Conservation (phyloP, 495 filamentous ascomycete genomes). For the Penicillium bovifimosum region DNA sequence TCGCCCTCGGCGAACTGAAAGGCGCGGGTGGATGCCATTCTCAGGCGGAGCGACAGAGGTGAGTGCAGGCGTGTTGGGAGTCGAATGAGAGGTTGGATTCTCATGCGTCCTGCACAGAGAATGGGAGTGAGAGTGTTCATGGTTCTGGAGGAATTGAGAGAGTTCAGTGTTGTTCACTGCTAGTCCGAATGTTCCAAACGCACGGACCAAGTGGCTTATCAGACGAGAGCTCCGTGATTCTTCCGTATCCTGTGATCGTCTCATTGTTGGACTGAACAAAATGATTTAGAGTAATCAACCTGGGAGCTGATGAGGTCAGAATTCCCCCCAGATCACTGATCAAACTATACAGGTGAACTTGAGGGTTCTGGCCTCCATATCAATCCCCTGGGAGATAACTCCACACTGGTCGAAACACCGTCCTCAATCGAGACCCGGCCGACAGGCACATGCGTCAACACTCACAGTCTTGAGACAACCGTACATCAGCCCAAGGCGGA, state of each 20-base stretch:
- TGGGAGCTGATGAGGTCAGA: no score
- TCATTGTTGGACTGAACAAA: no score
- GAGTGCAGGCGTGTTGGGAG: not conserved
- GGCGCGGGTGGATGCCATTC: slow-evolving; percentile 24
- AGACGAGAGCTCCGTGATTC: not conserved
- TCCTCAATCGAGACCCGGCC: not conserved
- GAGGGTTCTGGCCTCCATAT: no score
- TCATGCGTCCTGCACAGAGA: not conserved
- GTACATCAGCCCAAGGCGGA: not conserved
- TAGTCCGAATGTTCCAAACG: not conserved
- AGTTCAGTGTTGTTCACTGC: not conserved
- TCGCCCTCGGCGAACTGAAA: slow-evolving; percentile 34
- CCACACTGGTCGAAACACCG: no score
- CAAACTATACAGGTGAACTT: no score
- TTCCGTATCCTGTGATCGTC: not conserved
- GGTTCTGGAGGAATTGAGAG: not conserved
- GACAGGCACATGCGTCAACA: not conserved
- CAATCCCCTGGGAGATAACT: no score
- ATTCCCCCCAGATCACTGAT: no score
- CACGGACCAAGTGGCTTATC: slow-evolving; percentile 1
- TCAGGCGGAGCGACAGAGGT: not conserved
- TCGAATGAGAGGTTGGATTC: not conserved
- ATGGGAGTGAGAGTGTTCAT: slow-evolving; percentile 1
- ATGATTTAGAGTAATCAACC: no score
- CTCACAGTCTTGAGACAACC: no score